Base-by-base conservation (phyloP, 768 basidiomycete genomes). In the Termitomyces sp. region DNA sequence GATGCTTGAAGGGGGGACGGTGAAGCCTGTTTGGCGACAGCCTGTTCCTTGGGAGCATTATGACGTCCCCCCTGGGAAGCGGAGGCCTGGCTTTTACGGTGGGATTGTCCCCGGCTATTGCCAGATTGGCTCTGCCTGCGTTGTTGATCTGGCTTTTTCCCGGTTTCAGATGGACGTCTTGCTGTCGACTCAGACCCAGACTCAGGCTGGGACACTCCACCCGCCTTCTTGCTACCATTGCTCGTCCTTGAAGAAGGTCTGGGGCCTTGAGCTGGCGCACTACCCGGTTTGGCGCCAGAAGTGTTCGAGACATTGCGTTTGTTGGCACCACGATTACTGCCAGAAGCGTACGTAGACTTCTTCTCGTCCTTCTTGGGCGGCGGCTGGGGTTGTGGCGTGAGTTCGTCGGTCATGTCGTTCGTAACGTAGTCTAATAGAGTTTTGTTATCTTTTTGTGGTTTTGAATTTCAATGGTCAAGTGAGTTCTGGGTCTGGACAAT, bases 391-490 rank as follows among this genome's bases (percentile, higher is more conserved):
- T 82, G 84, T 68, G 82, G 78, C 73, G 79, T 79, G 69, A 79
- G 76, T 80, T 90, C 86, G 81, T 93, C 91, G 72, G 88, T 89
- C 91, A 93, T 93, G 74, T 86, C 84, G 87, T 84, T 89, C 88
- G 86, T 92, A 80, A 85, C 71, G 79, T 75, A 75, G 70, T 69
- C 68, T 63, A 69, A 75, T 65, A 63, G 65, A 64, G 63, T 80
- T 84, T 84, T 79, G 69, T 67, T 73, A 71, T 81, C 76, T 79
- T 77, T 78, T 76, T 74, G 69, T 68, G 65, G 68, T 74, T 58
- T 74, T 68, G 64, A 60, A 67, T 67, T 71, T 73, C 64, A 61
- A 59, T 69, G 65, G 58, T 59, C 57, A 62, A 71, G 69, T 69
- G 66, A 66, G 63, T 71, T 67, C 66, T 70, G 70, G 69, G 69